Evolutionary conservation across 257 asterid genomes (phyloP), one percentile per base, ranked within the genome.

Genomic region (Rauvolfia tetraphylla): DNA sequence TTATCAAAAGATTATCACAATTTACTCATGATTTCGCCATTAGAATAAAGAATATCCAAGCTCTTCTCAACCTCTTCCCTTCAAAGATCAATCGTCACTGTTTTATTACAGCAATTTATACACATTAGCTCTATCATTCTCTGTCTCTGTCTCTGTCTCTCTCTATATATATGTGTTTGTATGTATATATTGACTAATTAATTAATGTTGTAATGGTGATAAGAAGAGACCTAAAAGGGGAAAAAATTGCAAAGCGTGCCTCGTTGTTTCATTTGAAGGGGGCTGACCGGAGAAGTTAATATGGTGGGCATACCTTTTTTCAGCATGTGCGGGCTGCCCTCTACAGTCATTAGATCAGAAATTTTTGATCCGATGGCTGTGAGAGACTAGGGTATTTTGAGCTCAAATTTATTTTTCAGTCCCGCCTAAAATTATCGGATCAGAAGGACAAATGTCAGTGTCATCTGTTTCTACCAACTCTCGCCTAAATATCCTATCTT

Each of bases 111-210:
- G 31, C 51, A 67, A 38, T 38, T 39, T 23, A 18, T 22, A 23
- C 63, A 67, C 72, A 61, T 14, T 14, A 29, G 41, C 49, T 63
- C 72, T 31, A 18, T 2, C 59, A 29, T 10, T 17, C 53, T 23
- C 53, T 31, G 54, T 34, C 74, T 34, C 79, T 34, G n/a, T n/a
- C n/a, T n/a, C n/a, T n/a, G n/a, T n/a, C 53, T 31, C 66, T 34
- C 74, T 34, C 79, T 34, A 41, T 48, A 3, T 13, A 0, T 41
- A 31, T 9, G 2, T 31, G 12, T 41, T 56, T n/a, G 42, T 13
- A 25, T 9, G 48, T 33, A 9, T 67, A 58, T 7, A n/a, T 41
- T 59, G 15, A 25, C 6, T 74, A 41, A 22, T n/a, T 18, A 34
- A 36, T 73, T 9, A 0, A 8, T 22, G 0, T 66, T 1, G 8